phyloP scores from a whole-genome alignment of 2,329 filamentous ascomycete genomes.

The Colletotrichum caudatum region DNA sequence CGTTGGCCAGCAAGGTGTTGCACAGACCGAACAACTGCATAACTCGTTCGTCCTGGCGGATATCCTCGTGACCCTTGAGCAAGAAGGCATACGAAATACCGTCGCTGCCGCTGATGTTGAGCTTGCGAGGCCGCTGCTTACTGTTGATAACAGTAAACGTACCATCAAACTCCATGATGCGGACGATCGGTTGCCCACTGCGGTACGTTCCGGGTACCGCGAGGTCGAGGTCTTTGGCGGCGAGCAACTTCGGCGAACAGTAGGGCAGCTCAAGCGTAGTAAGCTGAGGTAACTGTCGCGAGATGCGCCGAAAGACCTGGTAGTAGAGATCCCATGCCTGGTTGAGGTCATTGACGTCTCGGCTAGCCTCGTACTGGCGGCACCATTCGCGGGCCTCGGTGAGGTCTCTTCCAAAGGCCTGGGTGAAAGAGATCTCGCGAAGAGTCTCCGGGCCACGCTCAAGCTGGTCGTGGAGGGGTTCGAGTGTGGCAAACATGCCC shows the following conservation, averaged over 20 bases:
- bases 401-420: constrained; percentile 95
- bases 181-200: constrained; percentile 80
- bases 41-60: constrained; percentile 97
- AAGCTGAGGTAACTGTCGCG: constrained; percentile 90
- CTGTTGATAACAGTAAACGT: constrained; percentile 94
- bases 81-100: constrained; percentile 88
- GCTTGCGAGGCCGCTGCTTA: constrained; percentile 93
- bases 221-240: constrained; percentile 86
- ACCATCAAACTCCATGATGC: constrained; percentile 89
- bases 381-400: constrained; percentile 97
- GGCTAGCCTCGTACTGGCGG: constrained; percentile 87
- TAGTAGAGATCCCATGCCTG: constrained; percentile 99
- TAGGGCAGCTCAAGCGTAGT: constrained; percentile 95
- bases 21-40: constrained; percentile 99
- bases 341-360: constrained; percentile 93
- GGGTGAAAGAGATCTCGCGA: constrained; percentile 95
- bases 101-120: constrained; percentile 90
- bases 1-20: constrained; percentile 93
- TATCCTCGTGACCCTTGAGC: constrained; percentile 99
- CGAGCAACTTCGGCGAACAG: constrained; percentile 92
- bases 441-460: constrained; percentile 93
- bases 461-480: constrained; percentile 90
- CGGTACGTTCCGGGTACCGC: constrained; percentile 96
- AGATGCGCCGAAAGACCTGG: constrained; percentile 96
- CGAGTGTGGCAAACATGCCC: constrained; percentile 93